Evolutionary conservation across 1,284 basidiomycete genomes (phyloP).

Genomic region (Rugosomyces carneus): DNA sequence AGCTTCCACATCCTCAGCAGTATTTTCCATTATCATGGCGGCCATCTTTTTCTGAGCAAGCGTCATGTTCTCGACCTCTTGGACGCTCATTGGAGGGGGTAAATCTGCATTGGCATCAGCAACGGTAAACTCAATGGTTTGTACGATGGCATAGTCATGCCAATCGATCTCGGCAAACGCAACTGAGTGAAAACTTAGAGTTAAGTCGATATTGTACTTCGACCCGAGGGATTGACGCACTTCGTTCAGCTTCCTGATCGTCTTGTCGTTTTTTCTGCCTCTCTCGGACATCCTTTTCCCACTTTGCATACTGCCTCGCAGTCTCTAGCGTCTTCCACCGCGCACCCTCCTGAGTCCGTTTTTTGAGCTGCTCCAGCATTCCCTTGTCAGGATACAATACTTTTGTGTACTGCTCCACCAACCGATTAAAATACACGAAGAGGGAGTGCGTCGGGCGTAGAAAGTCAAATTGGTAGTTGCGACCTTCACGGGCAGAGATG

Average conservation of each 20-base stretch:
- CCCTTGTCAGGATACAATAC: constrained; percentile 83
- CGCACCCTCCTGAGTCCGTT: constrained; percentile 51
- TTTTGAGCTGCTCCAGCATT: constrained; percentile 63
- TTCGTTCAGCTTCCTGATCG: constrained; percentile 83
- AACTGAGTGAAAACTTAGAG: constrained; percentile 35
- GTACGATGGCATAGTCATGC: constrained; percentile 99
- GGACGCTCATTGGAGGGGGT: constrained; percentile 90
- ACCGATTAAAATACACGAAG: constrained; percentile 93
- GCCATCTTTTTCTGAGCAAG: constrained; percentile 97
- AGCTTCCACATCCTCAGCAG: constrained; percentile 78
- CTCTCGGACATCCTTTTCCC: constrained; percentile 82
- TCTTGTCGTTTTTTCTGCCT: constrained; percentile 84
- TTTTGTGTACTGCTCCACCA: constrained; percentile 95
- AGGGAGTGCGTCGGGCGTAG: constrained; percentile 92
- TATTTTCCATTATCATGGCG: constrained; percentile 96
- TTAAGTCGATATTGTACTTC: background rate
- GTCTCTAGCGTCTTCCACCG: constrained; percentile 78
- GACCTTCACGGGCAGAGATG: constrained; percentile 83
- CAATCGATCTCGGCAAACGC: constrained; percentile 98
- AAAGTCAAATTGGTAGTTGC: constrained; percentile 99
- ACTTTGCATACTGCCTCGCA: constrained; percentile 77
- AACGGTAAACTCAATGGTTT: constrained; percentile 97
- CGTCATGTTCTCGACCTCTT: constrained; percentile 95
- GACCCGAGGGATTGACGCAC: constrained; percentile 36
- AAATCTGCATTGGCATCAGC: constrained; percentile 89